These are phyloP conservation scores for Colletotrichum sp. DNA, from an alignment of 2,329 filamentous ascomycete species.

Conservation along the genomic window DNA sequence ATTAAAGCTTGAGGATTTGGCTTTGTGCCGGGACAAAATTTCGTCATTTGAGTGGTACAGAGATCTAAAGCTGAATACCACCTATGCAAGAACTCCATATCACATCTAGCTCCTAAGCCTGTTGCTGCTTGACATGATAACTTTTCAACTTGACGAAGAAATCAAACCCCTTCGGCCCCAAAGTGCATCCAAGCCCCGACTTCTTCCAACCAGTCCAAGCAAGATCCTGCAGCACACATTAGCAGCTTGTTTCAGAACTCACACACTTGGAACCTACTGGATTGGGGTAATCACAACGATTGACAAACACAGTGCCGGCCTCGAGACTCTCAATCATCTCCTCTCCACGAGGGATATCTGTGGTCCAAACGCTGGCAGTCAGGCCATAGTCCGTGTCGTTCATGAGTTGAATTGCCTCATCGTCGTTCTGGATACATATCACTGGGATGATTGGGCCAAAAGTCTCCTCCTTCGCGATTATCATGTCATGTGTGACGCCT, in stretches of 20 bases:
- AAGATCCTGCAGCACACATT: conserved; percentile 75
- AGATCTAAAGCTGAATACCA: not conserved
- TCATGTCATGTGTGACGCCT: conserved; percentile 80
- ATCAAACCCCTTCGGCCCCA: conserved; percentile 90
- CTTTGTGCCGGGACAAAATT: fast-evolving
- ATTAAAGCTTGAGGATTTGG: not conserved
- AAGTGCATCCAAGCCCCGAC: conserved; percentile 88
- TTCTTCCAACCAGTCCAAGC: conserved; percentile 99
- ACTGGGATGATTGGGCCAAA: conserved; percentile 93
- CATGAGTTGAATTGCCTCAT: conserved; percentile 84
- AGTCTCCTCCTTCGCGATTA: conserved; percentile 90
- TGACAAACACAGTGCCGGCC: not conserved
- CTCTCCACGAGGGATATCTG: not conserved
- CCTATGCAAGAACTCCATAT: not conserved
- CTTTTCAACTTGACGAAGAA: conserved; percentile 96
- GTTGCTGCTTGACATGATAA: conserved; percentile 46
- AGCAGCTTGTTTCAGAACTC: not conserved
- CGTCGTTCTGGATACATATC: conserved; percentile 83
- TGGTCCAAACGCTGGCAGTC: conserved; percentile 92
- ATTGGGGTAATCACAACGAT: not conserved
- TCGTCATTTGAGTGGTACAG: not conserved
- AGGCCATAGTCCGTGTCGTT: conserved; percentile 94
- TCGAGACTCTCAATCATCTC: not conserved
- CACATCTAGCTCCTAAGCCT: not conserved
- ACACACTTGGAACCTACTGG: not conserved